Evolutionary conservation across 2,329 filamentous ascomycete genomes (phyloP), one percentile per base, ranked within the genome.

Genomic region (Paradendryphiella salina): DNA sequence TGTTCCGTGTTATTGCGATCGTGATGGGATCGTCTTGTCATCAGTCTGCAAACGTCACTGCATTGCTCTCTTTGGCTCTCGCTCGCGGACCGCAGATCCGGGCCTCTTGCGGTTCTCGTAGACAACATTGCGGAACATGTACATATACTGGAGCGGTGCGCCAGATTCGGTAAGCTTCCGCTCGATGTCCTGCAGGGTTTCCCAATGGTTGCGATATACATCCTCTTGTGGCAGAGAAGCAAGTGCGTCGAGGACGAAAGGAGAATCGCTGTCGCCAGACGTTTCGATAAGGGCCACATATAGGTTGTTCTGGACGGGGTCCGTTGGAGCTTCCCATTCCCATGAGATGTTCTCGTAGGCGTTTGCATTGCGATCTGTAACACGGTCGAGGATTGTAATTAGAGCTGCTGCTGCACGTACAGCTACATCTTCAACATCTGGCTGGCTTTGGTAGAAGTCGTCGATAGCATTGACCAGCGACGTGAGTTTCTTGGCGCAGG

Each of bases 61-160:
- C 60, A 67, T 68, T 4, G 67, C 37, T 31, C 68, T 64, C 54
- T 72, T 72, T 14, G 67, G 51, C 34, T 62, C 63, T 14, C 64
- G 63, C 20, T 66, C 69, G 15, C 60, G 63, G 20, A 50, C 52
- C 38, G 67, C 66, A 2, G 67, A 65, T 18, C 63, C 63, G 10
- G 66, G 60, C 39, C 69, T 63, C 60, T 73, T 73, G 48, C 69
- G 64, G 29, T 49, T 70, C 26, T 70, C 70, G 13, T 65, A 58
- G 4, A 66, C 54, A 13, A 70, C 54, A 28, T 52, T 52, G 10
- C 59, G 64, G 45, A 73, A 70, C 0, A 60, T 50, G 15, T 56
- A 60, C 54, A 63, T 42, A 20, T 65, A 73, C 17, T 40, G 42
- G 8, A 53, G 32, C 7, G 70, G 67, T 7, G 69, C 64, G 17